Base-by-base conservation (phyloP, 208 protist genomes). In the Wallacemonas sp. region DNA sequence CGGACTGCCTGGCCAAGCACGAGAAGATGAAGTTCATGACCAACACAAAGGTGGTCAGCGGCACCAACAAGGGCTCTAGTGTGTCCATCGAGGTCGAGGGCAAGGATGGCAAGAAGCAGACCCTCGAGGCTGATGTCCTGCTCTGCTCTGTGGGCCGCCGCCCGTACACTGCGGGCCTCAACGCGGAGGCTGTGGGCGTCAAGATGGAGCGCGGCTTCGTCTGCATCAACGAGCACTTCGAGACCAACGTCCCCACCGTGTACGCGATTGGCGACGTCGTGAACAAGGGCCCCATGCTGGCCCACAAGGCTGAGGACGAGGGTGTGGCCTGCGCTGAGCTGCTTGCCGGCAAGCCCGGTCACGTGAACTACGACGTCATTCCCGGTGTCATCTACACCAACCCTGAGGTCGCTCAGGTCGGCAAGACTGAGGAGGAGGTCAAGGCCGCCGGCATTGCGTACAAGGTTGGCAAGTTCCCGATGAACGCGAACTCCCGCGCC, bases 241-340 rank as follows among this genome's bases (percentile, higher is more conserved):
- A 92, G 61, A 99, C 98, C 46, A 98, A 91, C 63, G 88, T 98
- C 38, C 75, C 91, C 9, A 77, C 67, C 67, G 94, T 99, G 59
- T 99, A 97, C 78, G 99, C 98, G 15, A 99, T 99, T 73, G 99
- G 99, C 39, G 99, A 99, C 69, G 94, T 98, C 28, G 95, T 99
- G 33, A 86, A 87, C 53, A 96, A 96, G 78, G 99, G 99, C 33
- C 97, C 98, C 28, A 99, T 99, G 98, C 91, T 99, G 4, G 99
- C 99, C 4, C 99, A 99, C 96, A 99, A 99, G 91, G 99, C 98
- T 26, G 98, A 99, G 86, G 98, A 99, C 39, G 98, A 99, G 73
- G 98, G 97, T 64, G 95, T 99, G 39, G 93, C 94, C 17, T 84
- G 90, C 53, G 97, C 96, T 8, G 97, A 99, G 84, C 47, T 88